phyloP scores from a whole-genome alignment of 495 filamentous ascomycete genomes.

The Xylaria palmicola region DNA sequence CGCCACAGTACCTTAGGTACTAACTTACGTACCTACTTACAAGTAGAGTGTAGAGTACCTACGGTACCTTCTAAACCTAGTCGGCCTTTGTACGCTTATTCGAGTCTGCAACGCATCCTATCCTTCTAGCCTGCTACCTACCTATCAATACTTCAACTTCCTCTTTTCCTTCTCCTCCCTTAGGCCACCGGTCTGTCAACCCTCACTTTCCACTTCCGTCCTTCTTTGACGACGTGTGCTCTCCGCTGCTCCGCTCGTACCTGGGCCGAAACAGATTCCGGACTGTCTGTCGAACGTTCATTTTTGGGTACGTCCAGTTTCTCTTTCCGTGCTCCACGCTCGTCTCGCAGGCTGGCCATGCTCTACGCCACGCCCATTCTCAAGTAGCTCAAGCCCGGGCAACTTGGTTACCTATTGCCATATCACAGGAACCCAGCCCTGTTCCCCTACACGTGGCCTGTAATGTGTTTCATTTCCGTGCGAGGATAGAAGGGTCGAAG shows the following conservation, averaged over 20 bases:
- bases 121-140: not conserved
- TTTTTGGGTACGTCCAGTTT: constrained; percentile 14
- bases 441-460: not conserved
- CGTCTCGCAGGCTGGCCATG: not conserved
- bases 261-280: constrained; percentile 10
- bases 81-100: too few relatives aligned
- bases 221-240: constrained; percentile 13
- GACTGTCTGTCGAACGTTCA: constrained; percentile 18
- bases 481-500: not conserved
- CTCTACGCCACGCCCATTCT: not conserved
- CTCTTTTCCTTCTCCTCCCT: not conserved
- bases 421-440: not conserved
- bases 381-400: not conserved
- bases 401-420: not conserved
- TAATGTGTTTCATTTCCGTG: not conserved
- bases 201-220: constrained; percentile 7
- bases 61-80: too few relatives aligned
- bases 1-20: too few relatives aligned
- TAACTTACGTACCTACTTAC: too few relatives aligned
- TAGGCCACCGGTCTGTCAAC: constrained; percentile 8
- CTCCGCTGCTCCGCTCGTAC: not conserved
- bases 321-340: not conserved
- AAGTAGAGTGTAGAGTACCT: too few relatives aligned
- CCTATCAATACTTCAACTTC: not conserved
- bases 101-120: not conserved